Evolutionary conservation across 768 basidiomycete genomes (phyloP), one percentile per base, ranked within the genome.

Genomic region (Aureoboletus auriporus): DNA sequence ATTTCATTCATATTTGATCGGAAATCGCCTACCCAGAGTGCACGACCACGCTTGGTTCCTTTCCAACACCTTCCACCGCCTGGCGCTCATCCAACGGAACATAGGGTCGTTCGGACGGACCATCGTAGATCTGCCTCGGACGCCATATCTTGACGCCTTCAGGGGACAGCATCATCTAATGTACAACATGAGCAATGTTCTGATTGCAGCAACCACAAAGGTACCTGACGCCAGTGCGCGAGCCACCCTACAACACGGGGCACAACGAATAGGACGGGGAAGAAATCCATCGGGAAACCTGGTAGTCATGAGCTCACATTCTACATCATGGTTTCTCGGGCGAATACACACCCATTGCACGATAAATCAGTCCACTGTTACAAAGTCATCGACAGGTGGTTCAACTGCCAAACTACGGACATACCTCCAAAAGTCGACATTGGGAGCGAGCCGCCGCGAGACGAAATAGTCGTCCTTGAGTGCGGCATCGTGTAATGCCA

Each of bases 101-200:
- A 66, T 87, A 95, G 47, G 86, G 81, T 37, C 93, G 81, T 64
- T 83, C 84, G 13, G 75, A 69, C 6, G 79, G 69, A 5, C 93
- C 93, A 13, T 91, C 78, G 59, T 89, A 95, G 44, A 94, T 79
- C 76, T 91, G 89, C 59, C 86, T 75, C 31, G 89, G 90, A 39
- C 89, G 77, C 91, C 93, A 95, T 56, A 95, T 95, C 70, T 93
- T 94, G 52, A 95, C 90, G 42, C 90, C 90, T 17, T 83, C 87
- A 28, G 84, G 77, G 60, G 89, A 84, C 39, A 95, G 71, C 92
- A 93, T 93, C 87, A 93, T 89, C 83, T 94, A 59, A 41, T 35
- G n/a, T 31, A 47, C 28, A 47, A 28, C 12, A 33, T 53, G 38
- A 57, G 40, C 31, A 44, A 39, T 37, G n/a, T 23, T 29, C 40